Conservation (phyloP, 371 early-diverging fungal species). For the Zopfochytrium polystomum region DNA sequence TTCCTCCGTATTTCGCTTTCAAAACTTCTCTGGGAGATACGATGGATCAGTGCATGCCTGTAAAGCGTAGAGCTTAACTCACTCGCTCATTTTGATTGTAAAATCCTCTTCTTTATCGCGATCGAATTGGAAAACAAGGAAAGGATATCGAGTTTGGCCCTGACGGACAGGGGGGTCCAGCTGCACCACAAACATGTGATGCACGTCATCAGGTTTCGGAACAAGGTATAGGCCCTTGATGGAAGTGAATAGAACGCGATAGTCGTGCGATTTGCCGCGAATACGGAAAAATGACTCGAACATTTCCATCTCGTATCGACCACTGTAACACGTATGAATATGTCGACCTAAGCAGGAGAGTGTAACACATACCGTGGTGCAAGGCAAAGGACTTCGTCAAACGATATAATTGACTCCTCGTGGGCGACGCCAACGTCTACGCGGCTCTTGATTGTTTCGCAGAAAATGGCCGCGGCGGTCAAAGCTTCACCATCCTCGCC, state of each 20-base stretch:
- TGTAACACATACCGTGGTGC: constrained; percentile 66
- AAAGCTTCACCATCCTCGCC: constrained; percentile 50
- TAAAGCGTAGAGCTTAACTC: constrained; percentile 19
- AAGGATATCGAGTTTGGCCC: constrained; percentile 98
- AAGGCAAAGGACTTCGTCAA: constrained; percentile 85
- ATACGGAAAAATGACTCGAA: constrained; percentile 86
- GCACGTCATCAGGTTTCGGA: constrained; percentile 92
- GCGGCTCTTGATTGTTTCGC: constrained; percentile 87
- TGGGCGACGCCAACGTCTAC: constrained; percentile 83
- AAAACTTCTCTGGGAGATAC: constrained; percentile 10
- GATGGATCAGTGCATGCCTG: background rate
- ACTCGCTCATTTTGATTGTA: constrained; percentile 77
- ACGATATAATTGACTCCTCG: constrained; percentile 85
- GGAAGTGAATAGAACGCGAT: constrained; percentile 86
- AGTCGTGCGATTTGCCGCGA: constrained; percentile 96
- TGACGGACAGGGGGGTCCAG: constrained; percentile 97
- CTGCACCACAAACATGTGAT: constrained; percentile 87
- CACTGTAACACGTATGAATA: constrained; percentile 50
- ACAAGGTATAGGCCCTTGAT: constrained; percentile 83
- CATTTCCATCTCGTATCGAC: constrained; percentile 95
- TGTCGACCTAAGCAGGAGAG: background rate
- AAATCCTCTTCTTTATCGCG: constrained; percentile 87
- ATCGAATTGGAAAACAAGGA: constrained; percentile 93
- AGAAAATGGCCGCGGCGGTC: constrained; percentile 76
- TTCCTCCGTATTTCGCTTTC: constrained; percentile 64